A percentile compares a stretch with the other conserved stretches of the same genome.
phyloP scores from a whole-genome alignment of 495 filamentous ascomycete species.

The Emericellopsis terricola region DNA sequence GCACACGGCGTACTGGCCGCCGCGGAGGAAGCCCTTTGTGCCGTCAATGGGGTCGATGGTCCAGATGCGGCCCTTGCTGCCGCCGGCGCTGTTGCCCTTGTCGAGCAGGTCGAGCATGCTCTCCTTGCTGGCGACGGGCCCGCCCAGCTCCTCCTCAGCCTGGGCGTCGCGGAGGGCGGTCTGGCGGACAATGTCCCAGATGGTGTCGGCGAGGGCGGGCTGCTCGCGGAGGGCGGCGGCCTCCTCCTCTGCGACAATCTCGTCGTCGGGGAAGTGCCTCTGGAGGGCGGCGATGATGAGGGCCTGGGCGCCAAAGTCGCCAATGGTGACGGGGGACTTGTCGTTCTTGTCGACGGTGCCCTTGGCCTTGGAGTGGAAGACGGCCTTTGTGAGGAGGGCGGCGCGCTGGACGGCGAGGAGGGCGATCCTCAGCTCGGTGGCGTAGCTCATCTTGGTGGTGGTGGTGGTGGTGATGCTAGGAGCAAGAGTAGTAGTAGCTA shows the following conservation, averaged over 20 bases:
- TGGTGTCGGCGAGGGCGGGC: constrained; percentile 38
- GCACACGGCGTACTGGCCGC: constrained; percentile 96
- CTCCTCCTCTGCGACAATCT: constrained; percentile 88
- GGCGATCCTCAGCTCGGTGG: constrained; percentile 67
- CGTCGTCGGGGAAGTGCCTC: constrained; percentile 69
- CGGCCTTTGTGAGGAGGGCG: constrained; percentile 70
- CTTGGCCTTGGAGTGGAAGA: constrained; percentile 85
- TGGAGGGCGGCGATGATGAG: constrained; percentile 68
- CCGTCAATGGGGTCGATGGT: constrained; percentile 95
- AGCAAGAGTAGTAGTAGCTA: not conserved
- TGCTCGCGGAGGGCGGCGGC: constrained; percentile 52
- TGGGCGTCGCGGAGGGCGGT: constrained; percentile 50
- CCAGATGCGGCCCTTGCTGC: constrained; percentile 74
- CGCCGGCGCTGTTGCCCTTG: constrained; percentile 62
- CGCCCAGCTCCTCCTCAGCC: constrained; percentile 48
- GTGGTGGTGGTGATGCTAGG: not conserved
- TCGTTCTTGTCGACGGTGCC: constrained; percentile 86
- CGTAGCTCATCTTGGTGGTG: constrained; percentile 27
- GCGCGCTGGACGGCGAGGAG: constrained; percentile 87
- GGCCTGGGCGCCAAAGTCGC: constrained; percentile 84
- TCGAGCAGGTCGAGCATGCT: constrained; percentile 80
- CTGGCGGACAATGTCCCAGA: constrained; percentile 57
- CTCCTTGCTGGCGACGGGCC: constrained; percentile 46
- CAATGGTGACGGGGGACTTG: constrained; percentile 82
- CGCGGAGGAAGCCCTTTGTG: constrained; percentile 89